Percentiles rank a stretch among this genome's conserved stretches.
These are phyloP conservation scores for Kurtzmaniella quercitrusa DNA, from an alignment of 1,139 yeast species.

Conservation along the genomic window DNA sequence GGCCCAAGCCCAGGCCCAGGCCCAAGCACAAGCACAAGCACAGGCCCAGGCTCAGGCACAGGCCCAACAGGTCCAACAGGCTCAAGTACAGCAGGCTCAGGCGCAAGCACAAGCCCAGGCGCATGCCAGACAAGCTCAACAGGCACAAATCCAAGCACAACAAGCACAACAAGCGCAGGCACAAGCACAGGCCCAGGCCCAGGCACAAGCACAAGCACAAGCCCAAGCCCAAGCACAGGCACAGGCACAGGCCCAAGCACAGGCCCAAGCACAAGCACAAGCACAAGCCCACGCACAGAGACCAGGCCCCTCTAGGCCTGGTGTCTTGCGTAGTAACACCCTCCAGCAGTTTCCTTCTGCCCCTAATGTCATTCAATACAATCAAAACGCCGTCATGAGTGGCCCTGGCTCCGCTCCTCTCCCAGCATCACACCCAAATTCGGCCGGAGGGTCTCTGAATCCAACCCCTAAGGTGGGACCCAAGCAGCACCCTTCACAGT, in stretches of 20 bases:
- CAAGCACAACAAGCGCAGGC: constrained; percentile 5
- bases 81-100: constrained; percentile 1
- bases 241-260: constrained; percentile 3
- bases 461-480: constrained; percentile 29
- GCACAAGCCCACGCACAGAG: neutral
- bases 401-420: constrained; percentile 26
- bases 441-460: constrained; percentile 21
- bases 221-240: constrained; percentile 8
- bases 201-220: constrained; percentile 8
- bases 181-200: constrained; percentile 9
- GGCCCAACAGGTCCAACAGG: constrained; percentile 1
- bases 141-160: constrained; percentile 6
- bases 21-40: constrained; percentile 7
- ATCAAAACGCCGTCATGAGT: constrained; percentile 12
- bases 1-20: constrained; percentile 5
- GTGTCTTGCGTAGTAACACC: constrained; percentile 19
- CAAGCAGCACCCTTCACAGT: constrained; percentile 19
- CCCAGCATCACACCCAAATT: constrained; percentile 15
- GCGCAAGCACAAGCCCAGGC: constrained; percentile 8
- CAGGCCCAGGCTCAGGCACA: constrained; percentile 12
- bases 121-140: neutral
- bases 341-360: constrained; percentile 12
- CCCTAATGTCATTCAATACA: constrained; percentile 8
- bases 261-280: constrained; percentile 7
- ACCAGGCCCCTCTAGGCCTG: constrained; percentile 16